A percentile compares a stretch with the other conserved stretches of the same genome.
Evolutionary conservation across 2,329 filamentous ascomycete species (phyloP).

Genomic region (Ascochyta clinopodiicola): DNA sequence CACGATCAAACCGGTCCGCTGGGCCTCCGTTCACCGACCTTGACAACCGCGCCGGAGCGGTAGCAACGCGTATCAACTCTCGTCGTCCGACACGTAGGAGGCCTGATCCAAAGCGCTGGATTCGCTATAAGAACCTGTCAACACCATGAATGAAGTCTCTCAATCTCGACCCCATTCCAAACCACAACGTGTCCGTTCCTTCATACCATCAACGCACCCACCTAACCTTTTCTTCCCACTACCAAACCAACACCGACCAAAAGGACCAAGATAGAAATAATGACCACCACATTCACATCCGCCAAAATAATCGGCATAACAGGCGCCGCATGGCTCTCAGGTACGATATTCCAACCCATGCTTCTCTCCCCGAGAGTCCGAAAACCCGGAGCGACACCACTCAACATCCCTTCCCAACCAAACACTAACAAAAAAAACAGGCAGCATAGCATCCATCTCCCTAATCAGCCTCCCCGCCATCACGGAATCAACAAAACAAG

Average conservation of each 20-base stretch:
- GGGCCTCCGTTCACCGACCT: too few species aligned
- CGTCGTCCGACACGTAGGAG: too few species aligned
- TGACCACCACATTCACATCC: background rate
- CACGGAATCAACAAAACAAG: background rate
- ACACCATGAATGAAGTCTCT: too few species aligned
- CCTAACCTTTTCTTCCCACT: too few species aligned
- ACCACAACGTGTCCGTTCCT: too few species aligned
- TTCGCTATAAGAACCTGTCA: too few species aligned
- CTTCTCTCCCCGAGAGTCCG: slow-evolving; percentile 1
- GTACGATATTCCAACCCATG: background rate
- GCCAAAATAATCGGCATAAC: background rate
- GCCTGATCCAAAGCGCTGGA: too few species aligned
- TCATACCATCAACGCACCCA: too few species aligned
- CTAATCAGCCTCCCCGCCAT: background rate
- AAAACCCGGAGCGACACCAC: background rate
- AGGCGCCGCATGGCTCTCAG: slow-evolving; percentile 2
- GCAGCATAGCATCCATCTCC: slow-evolving; percentile 1
- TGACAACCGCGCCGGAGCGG: too few species aligned
- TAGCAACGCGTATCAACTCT: too few species aligned
- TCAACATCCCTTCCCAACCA: background rate
- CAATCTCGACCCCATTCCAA: too few species aligned
- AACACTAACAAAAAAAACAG: background rate
- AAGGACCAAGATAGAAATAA: background rate
- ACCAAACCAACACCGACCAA: background rate
- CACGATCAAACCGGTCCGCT: too few species aligned